Conservation (phyloP, 768 basidiomycete species). For the Boletus rubescentipes region DNA sequence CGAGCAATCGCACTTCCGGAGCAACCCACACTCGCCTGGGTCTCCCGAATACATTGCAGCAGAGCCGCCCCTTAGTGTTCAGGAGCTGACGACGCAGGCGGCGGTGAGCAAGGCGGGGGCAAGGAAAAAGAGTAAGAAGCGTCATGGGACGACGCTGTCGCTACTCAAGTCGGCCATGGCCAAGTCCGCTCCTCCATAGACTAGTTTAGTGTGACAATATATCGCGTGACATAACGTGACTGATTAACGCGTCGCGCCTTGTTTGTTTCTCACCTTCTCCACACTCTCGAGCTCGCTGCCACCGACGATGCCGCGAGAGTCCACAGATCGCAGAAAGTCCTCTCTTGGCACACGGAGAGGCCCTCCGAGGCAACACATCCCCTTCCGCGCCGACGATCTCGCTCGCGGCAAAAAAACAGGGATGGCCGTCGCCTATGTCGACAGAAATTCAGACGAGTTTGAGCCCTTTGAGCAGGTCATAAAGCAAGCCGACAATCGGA, state of each 20-base stretch:
- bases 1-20: slow-evolving; percentile 30
- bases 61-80: slow-evolving; percentile 22
- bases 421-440: slow-evolving; percentile 62
- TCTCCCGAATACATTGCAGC: slow-evolving; percentile 46
- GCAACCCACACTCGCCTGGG: slow-evolving; percentile 51
- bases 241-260: slow-evolving; percentile 23
- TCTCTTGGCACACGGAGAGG: slow-evolving; percentile 52
- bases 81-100: slow-evolving; percentile 19
- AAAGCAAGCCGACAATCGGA: slow-evolving; percentile 64
- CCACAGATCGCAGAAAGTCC: slow-evolving; percentile 31
- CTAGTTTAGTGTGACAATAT: slow-evolving; percentile 13
- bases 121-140: not conserved
- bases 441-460: slow-evolving; percentile 77
- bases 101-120: slow-evolving; percentile 5
- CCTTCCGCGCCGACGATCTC: slow-evolving; percentile 75
- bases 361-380: slow-evolving; percentile 65
- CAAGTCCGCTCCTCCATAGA: not conserved
- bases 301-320: slow-evolving; percentile 26
- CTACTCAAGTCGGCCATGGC: slow-evolving; percentile 24
- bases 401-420: slow-evolving; percentile 82
- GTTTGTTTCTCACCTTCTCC: slow-evolving; percentile 27
- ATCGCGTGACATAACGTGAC: slow-evolving; percentile 28
- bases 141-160: slow-evolving; percentile 3
- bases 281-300: slow-evolving; percentile 14
- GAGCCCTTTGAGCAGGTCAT: slow-evolving; percentile 79